Evolutionary conservation across 495 filamentous ascomycete species (phyloP).

Genomic region (Stereocaulon alpinum): DNA sequence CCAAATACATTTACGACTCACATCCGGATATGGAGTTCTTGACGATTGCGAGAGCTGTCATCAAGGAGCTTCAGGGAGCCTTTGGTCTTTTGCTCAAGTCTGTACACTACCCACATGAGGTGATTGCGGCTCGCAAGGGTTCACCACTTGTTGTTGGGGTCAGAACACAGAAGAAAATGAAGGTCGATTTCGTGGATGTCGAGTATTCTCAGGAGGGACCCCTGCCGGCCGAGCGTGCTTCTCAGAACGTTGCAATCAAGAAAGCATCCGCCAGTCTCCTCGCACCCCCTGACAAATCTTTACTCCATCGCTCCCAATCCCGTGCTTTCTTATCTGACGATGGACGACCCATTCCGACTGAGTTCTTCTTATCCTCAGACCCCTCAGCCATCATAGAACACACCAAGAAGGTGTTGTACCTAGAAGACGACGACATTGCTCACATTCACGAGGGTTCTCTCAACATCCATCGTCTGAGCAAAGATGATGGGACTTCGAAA

Average conservation of each 20-base stretch:
- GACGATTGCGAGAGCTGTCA: constrained; percentile 89
- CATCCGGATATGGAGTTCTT: constrained; percentile 94
- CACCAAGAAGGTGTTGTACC: constrained; percentile 99
- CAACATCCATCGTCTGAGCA: constrained; percentile 95
- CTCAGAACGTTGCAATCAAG: constrained; percentile 93
- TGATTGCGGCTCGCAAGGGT: constrained; percentile 95
- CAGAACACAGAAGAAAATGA: constrained; percentile 94
- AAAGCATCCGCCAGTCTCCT: constrained; percentile 75
- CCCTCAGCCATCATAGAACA: constrained; percentile 97
- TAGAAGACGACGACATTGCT: constrained; percentile 98
- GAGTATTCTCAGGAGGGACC: constrained; percentile 83
- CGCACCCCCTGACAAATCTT: constrained; percentile 86
- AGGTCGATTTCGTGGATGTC: constrained; percentile 99
- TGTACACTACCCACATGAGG: constrained; percentile 95
- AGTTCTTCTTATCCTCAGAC: constrained; percentile 97
- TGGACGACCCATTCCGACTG: constrained; percentile 91
- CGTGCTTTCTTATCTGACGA: constrained; percentile 98
- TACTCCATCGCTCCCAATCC: constrained; percentile 94
- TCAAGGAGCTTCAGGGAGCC: constrained; percentile 95
- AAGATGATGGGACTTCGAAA: constrained; percentile 92
- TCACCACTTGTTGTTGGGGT: constrained; percentile 95
- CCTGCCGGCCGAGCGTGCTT: constrained; percentile 86
- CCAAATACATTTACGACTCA: constrained; percentile 95
- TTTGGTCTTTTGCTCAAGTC: constrained; percentile 96
- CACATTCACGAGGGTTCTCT: constrained; percentile 98